These are phyloP conservation scores for Rhodofomes roseus DNA, from an alignment of 1,284 basidiomycete species.

Conservation along the genomic window DNA sequence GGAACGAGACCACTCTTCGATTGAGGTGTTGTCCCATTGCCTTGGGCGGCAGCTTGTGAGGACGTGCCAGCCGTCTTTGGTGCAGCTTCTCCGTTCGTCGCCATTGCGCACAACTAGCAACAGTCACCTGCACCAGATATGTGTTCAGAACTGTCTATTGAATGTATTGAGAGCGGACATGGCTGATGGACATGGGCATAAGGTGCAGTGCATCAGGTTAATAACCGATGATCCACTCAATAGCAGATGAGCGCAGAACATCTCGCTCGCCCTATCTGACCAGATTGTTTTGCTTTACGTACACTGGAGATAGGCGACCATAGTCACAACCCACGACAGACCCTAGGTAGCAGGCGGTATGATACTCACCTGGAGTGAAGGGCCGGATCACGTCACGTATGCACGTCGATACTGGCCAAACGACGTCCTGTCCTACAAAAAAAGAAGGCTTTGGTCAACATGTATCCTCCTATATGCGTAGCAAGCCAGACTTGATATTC, in stretches of 20 bases:
- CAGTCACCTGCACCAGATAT: background rate
- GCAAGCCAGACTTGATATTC: conserved; percentile 5
- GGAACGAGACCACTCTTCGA: conserved; percentile 53
- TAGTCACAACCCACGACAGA: background rate
- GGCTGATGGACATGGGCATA: background rate
- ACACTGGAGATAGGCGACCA: background rate
- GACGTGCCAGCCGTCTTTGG: conserved; percentile 11
- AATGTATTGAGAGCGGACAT: background rate
- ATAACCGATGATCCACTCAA: background rate
- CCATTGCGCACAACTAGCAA: conserved; percentile 2
- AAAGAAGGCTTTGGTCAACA: background rate
- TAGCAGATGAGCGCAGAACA: background rate
- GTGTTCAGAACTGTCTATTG: background rate
- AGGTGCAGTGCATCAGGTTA: background rate
- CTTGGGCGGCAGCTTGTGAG: conserved; percentile 19
- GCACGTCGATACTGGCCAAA: background rate
- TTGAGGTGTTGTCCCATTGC: conserved; percentile 36
- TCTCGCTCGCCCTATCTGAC: background rate
- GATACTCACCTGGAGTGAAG: background rate
- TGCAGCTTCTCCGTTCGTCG: conserved; percentile 14
- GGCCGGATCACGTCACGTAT: background rate
- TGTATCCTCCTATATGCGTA: background rate
- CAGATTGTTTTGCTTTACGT: background rate
- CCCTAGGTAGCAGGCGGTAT: background rate
- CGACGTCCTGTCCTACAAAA: background rate